Base-by-base conservation (phyloP, 129 eudicot species). In the Helichrysum umbraculigerum region DNA sequence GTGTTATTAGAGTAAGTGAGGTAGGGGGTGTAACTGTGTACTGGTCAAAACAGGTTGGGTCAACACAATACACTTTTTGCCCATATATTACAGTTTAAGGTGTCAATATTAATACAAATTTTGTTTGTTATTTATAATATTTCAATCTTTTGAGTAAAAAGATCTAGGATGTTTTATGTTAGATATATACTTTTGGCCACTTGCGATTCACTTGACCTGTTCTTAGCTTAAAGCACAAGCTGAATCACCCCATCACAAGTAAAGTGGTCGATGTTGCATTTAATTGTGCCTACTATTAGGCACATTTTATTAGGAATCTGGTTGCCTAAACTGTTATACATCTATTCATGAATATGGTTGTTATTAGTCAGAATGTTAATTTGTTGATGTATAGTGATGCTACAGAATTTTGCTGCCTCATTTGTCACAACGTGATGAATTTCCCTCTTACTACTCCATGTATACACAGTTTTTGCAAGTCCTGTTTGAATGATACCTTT, bases 381-480 rank as follows among this genome's bases (percentile, higher is more conserved):
- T 8, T 28, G 17, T 30, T 33, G 76, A 51, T 37, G n/a, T 39
- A 71, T 56, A 2, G 60, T 14, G 10, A 39, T 78, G 44, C 35
- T 79, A 83, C 90, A 91, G 97, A 81, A 72, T 91, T 91, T 71
- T 83, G 92, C 75, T 91, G 96, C 78, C 88, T 83, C 30, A 61
- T 88, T 19, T 91, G 97, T 67, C 68, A 70, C 32, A 85, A 91
- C 42, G 88, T 91, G 78, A 76, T 91, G 92, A 79, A 50, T 76
- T 88, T 73, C 33, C 97, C 96, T 12, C 88, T 91, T 34, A 88
- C 97, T n/a, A 89, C 97, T 22, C 97, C 97, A 10, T 91, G 97
- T 44, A 92, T 90, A 7, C 80, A 76, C 79, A 75, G 65, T 75
- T 75, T 75, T 33, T 64, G 79, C 72, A 75, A 75, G 70, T 69